Conservation (phyloP, 805 yeast species). For the Ogataea siamensis region DNA sequence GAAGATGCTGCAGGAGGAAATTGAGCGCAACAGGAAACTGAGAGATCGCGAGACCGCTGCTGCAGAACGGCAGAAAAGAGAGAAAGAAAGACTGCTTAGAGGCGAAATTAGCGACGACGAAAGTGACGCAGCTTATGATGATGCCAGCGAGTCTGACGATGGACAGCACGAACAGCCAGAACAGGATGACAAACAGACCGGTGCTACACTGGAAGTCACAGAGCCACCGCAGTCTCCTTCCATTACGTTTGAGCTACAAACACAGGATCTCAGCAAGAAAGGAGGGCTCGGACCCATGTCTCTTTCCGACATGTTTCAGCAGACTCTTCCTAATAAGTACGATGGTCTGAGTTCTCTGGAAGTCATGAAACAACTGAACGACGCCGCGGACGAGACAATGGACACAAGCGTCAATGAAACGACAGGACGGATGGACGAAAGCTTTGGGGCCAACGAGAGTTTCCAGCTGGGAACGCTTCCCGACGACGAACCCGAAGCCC, state of each 20-base stretch:
- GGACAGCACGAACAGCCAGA: slow-evolving; percentile 24
- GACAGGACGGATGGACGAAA: slow-evolving; percentile 7
- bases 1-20: slow-evolving; percentile 26
- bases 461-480: slow-evolving; percentile 5
- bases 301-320: slow-evolving; percentile 26
- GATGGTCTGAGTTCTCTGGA: slow-evolving; percentile 21
- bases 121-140: slow-evolving; percentile 27
- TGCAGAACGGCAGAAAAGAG: slow-evolving; percentile 11
- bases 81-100: slow-evolving; percentile 15
- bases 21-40: slow-evolving; percentile 17
- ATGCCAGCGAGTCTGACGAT: slow-evolving; percentile 23
- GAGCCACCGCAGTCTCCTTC: slow-evolving; percentile 5
- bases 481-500: slow-evolving; percentile 15
- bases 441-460: background rate
- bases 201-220: too few relatives aligned
- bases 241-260: slow-evolving; percentile 19
- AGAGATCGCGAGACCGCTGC: slow-evolving; percentile 18
- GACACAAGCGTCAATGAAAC: slow-evolving; percentile 17
- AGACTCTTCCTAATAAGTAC: slow-evolving; percentile 24
- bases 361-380: slow-evolving; percentile 22
- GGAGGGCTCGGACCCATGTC: slow-evolving; percentile 18
- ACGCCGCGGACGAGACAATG: slow-evolving; percentile 8
- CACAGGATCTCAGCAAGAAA: slow-evolving; percentile 1
- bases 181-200: slow-evolving; percentile 1
- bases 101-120: slow-evolving; percentile 33